Percentiles rank a stretch among this genome's conserved stretches.
Conservation (phyloP, 805 yeast species). For the Ogataea corticis region DNA sequence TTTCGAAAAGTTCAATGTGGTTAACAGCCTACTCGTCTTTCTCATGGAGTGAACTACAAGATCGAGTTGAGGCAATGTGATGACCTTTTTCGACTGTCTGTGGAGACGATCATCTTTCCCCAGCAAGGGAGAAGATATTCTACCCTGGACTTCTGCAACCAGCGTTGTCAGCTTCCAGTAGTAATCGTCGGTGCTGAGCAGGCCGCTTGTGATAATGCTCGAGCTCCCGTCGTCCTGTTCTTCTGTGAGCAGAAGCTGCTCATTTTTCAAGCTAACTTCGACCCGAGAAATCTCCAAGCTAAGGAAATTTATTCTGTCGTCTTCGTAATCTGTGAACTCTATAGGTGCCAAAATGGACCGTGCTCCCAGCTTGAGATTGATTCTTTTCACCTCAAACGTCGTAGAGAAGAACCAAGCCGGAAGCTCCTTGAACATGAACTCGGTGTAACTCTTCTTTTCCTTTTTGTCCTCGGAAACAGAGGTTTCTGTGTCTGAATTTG, state of each 20-base stretch:
- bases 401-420: conserved; percentile 31
- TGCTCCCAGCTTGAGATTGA: conserved; percentile 18
- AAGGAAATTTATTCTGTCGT: conserved; percentile 2
- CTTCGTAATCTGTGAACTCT: conserved; percentile 3
- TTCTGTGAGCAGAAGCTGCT: not conserved
- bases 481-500: not conserved
- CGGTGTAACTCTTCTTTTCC: not conserved
- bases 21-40: conserved; percentile 8
- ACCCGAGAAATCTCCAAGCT: conserved; percentile 1
- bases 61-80: conserved; percentile 9
- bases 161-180: not conserved
- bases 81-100: not conserved
- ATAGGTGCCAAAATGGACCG: conserved; percentile 22
- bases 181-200: conserved; percentile 2
- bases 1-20: conserved; percentile 1
- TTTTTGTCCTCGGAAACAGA: too few relatives aligned
- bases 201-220: not conserved
- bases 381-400: conserved; percentile 19
- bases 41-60: conserved; percentile 4
- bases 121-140: not conserved
- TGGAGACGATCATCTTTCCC: not conserved
- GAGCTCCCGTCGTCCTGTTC: conserved; percentile 3
- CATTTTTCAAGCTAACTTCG: not conserved
- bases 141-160: not conserved
- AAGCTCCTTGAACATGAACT: not conserved